Base-by-base conservation (phyloP, 1,284 basidiomycete species). In the Puccinia horiana region DNA sequence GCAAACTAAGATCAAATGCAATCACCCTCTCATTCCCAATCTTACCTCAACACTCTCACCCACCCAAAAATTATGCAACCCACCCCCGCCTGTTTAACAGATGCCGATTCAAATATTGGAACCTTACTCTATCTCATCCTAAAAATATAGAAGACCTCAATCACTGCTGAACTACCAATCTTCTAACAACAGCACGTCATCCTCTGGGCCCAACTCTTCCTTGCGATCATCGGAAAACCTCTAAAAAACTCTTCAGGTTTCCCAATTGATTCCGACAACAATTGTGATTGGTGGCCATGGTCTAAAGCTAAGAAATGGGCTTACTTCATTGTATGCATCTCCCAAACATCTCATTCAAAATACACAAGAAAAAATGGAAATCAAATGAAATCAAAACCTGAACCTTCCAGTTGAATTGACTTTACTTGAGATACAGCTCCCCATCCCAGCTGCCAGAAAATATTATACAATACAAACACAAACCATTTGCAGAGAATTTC, bases 221-320 rank as follows among this genome's bases (percentile, higher is more conserved):
- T 95, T 87, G 89, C 90, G 74, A 89, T 94, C 23, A 89, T 94
- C 49, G 91, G 92, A 84, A 88, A 81, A 61, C 49, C 67, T 1
- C 42, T 73, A 2, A 93, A 47, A 89, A 90, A 80, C 88, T 94
- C 52, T 92, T 92, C 0, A 87, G 88, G 72, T 90, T 91, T 0
- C 90, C 92, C 93, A 0, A 90, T 90, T 42, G 90, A 93, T 83
- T 89, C 91, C 35, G 29, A 61, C 4, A 92, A 93, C 5, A 92
- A 93, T 44, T 89, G 92, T 56, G 93, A 95, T 87, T 89, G 89
- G 74, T 91, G 89, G 80, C 92, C 93, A 84, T 95, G 94, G 94
- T 93, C 93, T 92, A 92, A 92, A 85, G 90, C 92, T 6, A 95
- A 95, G 88, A 95, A 95, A 86, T 94, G 94, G 93, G 92, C 94